Evolutionary conservation across 305 asterid genomes (phyloP).

Genomic region (Petunia hybrid): DNA sequence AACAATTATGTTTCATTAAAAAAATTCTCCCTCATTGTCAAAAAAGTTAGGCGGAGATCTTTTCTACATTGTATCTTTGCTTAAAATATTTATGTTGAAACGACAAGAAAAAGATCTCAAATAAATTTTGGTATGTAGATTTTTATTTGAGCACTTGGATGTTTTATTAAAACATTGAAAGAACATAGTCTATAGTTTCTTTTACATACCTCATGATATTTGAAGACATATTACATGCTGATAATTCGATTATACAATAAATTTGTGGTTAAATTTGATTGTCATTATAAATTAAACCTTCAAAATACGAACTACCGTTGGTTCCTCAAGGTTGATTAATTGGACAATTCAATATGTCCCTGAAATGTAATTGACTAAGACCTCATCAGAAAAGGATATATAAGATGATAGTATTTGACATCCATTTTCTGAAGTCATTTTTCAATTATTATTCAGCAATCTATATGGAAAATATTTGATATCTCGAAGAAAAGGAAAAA

Average conservation of each 20-base stretch:
- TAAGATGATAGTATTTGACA: no score
- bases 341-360: not conserved
- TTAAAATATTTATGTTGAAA: not conserved
- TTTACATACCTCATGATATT: not conserved
- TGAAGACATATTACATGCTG: not conserved
- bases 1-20: not conserved
- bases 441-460: no score
- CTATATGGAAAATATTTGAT: no score
- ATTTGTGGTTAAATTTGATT: not conserved
- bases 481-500: no score
- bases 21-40: not conserved
- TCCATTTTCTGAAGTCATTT: no score
- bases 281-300: not conserved
- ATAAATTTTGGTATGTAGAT: no score
- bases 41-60: not conserved
- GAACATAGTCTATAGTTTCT: not conserved
- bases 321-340: not conserved
- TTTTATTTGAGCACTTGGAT: no score
- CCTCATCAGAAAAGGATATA: not conserved
- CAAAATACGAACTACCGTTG: not conserved
- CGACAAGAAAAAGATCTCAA: not conserved
- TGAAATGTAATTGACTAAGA: not conserved
- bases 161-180: no score
- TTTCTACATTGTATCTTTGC: conserved; percentile 1
- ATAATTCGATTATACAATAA: not conserved